phyloP scores from a whole-genome alignment of 805 yeast genomes.

The Kuraishia molischiana region DNA sequence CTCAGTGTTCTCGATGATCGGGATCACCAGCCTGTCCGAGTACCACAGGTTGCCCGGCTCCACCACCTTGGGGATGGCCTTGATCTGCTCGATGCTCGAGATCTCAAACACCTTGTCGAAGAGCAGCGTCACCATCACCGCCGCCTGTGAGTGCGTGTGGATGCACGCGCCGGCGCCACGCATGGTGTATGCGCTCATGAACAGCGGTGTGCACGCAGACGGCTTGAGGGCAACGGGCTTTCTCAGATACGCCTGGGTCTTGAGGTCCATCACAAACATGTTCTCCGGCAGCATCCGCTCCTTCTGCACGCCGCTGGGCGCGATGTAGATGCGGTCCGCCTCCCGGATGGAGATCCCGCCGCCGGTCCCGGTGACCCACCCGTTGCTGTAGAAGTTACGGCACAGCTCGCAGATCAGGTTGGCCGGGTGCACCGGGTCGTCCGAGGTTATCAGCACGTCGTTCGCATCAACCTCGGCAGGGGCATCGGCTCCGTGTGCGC shows the following conservation, averaged over 20 bases:
- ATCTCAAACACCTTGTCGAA: slow-evolving; percentile 67
- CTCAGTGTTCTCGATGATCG: slow-evolving; percentile 86
- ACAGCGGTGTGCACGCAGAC: slow-evolving; percentile 90
- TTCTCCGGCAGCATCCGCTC: slow-evolving; percentile 78
- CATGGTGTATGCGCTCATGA: slow-evolving; percentile 57
- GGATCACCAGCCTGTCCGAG: slow-evolving; percentile 70
- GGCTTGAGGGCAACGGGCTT: slow-evolving; percentile 68
- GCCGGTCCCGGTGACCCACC: slow-evolving; percentile 95
- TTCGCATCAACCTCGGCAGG: neutral
- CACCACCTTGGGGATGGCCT: slow-evolving; percentile 70
- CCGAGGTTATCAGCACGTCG: slow-evolving; percentile 22
- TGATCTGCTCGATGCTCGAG: slow-evolving; percentile 81
- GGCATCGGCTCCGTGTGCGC: neutral
- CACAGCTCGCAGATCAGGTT: slow-evolving; percentile 78
- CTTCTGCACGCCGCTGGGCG: slow-evolving; percentile 96
- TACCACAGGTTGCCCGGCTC: slow-evolving; percentile 62
- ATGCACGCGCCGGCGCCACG: slow-evolving; percentile 86
- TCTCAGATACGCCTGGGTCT: slow-evolving; percentile 40
- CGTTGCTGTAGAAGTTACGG: slow-evolving; percentile 61
- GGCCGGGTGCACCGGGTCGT: slow-evolving; percentile 68
- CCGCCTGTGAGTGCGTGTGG: slow-evolving; percentile 87
- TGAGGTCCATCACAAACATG: slow-evolving; percentile 65
- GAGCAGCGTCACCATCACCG: slow-evolving; percentile 71
- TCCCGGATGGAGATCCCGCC: slow-evolving; percentile 82
- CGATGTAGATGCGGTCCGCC: slow-evolving; percentile 53